These are phyloP conservation scores for Aspergillus alliaceus DNA, from an alignment of 2,329 filamentous ascomycete species.

Conservation along the genomic window DNA sequence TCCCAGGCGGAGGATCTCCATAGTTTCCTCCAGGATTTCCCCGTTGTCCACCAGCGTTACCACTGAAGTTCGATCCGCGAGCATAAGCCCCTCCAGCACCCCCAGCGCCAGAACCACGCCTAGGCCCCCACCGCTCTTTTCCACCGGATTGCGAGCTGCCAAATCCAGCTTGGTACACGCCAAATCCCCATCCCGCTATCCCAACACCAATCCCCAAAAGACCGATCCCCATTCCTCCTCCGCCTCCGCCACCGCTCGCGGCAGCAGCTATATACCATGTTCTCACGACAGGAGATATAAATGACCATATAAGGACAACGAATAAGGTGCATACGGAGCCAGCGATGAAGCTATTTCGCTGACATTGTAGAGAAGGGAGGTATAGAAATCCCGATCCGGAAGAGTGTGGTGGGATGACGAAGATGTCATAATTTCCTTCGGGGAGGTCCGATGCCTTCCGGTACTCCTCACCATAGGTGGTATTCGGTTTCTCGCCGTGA, in stretches of 20 bases:
- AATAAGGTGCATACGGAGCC: constrained; percentile 77
- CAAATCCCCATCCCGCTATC: constrained; percentile 74
- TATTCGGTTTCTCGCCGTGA: constrained; percentile 76
- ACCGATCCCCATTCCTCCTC: constrained; percentile 71
- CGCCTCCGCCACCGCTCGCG: constrained; percentile 72
- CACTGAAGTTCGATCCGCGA: constrained; percentile 25
- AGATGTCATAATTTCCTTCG: constrained; percentile 92
- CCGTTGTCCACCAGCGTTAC: constrained; percentile 25
- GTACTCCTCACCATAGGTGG: constrained; percentile 52
- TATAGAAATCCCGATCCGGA: constrained; percentile 88
- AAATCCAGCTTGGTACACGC: constrained; percentile 57
- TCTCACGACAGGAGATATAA: constrained; percentile 70
- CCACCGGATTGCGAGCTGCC: not conserved
- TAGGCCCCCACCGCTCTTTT: constrained; percentile 27
- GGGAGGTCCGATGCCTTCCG: constrained; percentile 63
- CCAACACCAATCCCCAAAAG: constrained; percentile 72
- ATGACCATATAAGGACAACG: constrained; percentile 69
- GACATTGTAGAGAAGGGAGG: constrained; percentile 82
- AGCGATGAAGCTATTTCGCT: constrained; percentile 86
- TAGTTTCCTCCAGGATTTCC: constrained; percentile 30
- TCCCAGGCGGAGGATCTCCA: constrained; percentile 29
- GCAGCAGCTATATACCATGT: constrained; percentile 72
- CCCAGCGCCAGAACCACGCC: constrained; percentile 1
- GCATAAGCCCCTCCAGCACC: constrained; percentile 22
- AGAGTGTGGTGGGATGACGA: constrained; percentile 91